phyloP scores from a whole-genome alignment of 2,329 filamentous ascomycete genomes.

The Aspergillus versicolor region DNA sequence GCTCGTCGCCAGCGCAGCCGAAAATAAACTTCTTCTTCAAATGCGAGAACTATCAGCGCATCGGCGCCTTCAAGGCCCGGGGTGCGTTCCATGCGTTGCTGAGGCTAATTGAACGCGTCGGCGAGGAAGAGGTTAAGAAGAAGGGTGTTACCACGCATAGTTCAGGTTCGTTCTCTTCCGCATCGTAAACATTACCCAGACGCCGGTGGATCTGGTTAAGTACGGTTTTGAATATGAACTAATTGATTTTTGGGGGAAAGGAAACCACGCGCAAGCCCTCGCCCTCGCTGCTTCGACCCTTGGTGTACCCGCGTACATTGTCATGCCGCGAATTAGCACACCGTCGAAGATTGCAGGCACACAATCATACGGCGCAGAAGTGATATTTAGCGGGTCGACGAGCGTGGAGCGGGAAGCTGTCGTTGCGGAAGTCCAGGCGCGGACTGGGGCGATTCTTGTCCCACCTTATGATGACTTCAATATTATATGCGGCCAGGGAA shows the following conservation, averaged over 20 bases:
- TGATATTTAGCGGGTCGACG: slow-evolving; percentile 82
- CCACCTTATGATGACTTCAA: slow-evolving; percentile 92
- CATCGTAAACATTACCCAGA: too few species aligned
- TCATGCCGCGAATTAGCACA: slow-evolving; percentile 86
- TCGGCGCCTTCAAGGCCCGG: slow-evolving; percentile 89
- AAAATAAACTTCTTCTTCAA: slow-evolving; percentile 83
- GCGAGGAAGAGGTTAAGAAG: slow-evolving; percentile 59
- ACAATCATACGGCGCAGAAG: slow-evolving; percentile 69
- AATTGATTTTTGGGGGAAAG: slow-evolving; percentile 46
- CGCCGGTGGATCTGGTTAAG: too few species aligned
- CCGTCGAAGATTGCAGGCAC: slow-evolving; percentile 87
- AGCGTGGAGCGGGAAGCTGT: slow-evolving; percentile 77
- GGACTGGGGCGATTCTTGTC: slow-evolving; percentile 75
- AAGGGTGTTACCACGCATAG: slow-evolving; percentile 87
- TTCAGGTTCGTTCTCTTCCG: slow-evolving; percentile 59
- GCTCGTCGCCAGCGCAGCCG: slow-evolving; percentile 60
- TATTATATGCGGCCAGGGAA: slow-evolving; percentile 93
- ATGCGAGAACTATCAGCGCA: slow-evolving; percentile 87
- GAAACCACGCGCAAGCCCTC: slow-evolving; percentile 93
- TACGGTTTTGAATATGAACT: background rate
- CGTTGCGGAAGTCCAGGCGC: slow-evolving; percentile 64
- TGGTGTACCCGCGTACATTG: slow-evolving; percentile 76
- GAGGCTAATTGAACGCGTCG: slow-evolving; percentile 62
- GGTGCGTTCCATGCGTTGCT: slow-evolving; percentile 86
- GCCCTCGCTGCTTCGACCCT: slow-evolving; percentile 76